Evolutionary conservation across 2,329 filamentous ascomycete species (phyloP).

Genomic region (Penicillium paneum): DNA sequence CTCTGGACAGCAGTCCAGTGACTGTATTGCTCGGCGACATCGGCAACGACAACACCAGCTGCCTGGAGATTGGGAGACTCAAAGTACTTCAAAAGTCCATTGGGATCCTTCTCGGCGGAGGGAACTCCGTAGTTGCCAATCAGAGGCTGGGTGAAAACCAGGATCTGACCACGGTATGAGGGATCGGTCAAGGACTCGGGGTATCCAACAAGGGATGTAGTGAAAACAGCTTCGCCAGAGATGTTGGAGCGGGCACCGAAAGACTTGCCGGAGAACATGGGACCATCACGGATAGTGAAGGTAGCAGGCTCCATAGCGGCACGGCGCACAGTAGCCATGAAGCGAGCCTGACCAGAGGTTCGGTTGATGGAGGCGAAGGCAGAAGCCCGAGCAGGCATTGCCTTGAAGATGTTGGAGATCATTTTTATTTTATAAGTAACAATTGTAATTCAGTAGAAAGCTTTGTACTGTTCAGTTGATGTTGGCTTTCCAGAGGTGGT

Average conservation of each 20-base stretch:
- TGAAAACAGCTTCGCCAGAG: conserved; percentile 97
- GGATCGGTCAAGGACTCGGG: conserved; percentile 79
- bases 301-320: conserved; percentile 76
- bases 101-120: conserved; percentile 76
- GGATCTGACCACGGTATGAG: conserved; percentile 75
- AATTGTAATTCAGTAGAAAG: conserved; percentile 16
- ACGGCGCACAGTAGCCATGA: conserved; percentile 65
- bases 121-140: conserved; percentile 99
- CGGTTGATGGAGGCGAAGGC: conserved; percentile 42
- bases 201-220: conserved; percentile 94
- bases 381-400: conserved; percentile 48
- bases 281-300: conserved; percentile 93
- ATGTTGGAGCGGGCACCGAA: conserved; percentile 97
- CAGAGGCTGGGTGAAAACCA: conserved; percentile 96
- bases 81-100: conserved; percentile 93
- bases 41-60: conserved; percentile 90
- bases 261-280: conserved; percentile 92
- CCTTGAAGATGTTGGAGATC: conserved; percentile 55
- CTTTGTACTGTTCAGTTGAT: conserved; percentile 47
- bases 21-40: conserved; percentile 90
- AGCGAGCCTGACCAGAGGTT: conserved; percentile 39
- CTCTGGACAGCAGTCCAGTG: conserved; percentile 99
- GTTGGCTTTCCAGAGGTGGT: conserved; percentile 67
- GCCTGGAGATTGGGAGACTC: conserved; percentile 98
- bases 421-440: conserved; percentile 41